Evolutionary conservation across 1,284 basidiomycete species (phyloP).

Genomic region (Leccinum pachyderme): DNA sequence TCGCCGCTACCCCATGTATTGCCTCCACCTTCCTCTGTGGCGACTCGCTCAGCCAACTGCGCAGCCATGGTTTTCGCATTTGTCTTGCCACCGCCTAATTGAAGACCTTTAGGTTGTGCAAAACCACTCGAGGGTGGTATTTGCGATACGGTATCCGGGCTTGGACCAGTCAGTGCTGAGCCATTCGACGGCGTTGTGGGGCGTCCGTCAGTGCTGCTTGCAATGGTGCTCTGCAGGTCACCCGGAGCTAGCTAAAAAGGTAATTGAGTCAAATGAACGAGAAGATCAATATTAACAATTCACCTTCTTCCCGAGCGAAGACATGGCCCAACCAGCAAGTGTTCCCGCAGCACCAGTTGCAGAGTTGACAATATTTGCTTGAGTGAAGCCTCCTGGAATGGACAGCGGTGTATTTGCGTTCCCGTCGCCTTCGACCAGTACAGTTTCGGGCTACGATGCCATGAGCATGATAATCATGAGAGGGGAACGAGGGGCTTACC

Average conservation of each 20-base stretch:
- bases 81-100: slow-evolving; percentile 60
- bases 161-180: slow-evolving; percentile 11
- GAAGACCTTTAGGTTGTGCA: slow-evolving; percentile 56
- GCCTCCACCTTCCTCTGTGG: slow-evolving; percentile 48
- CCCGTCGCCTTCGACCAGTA: slow-evolving; percentile 40
- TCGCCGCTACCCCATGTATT: slow-evolving; percentile 71
- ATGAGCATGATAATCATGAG: not conserved
- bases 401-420: slow-evolving; percentile 30
- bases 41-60: slow-evolving; percentile 58
- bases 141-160: slow-evolving; percentile 11
- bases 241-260: slow-evolving; percentile 56
- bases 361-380: slow-evolving; percentile 71
- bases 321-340: slow-evolving; percentile 92
- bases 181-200: slow-evolving; percentile 35
- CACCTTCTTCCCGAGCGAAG: slow-evolving; percentile 79
- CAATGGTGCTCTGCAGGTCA: slow-evolving; percentile 71
- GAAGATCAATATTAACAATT: not conserved
- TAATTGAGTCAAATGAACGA: not conserved
- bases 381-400: slow-evolving; percentile 37
- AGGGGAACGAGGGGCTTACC: slow-evolving; percentile 44
- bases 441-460: slow-evolving; percentile 65
- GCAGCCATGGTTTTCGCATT: slow-evolving; percentile 42
- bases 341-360: slow-evolving; percentile 89
- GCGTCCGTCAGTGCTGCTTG: slow-evolving; percentile 38
- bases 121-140: slow-evolving; percentile 10